Conservation (phyloP, 257 asterid genomes). For the Fraxinus cuspidata region DNA sequence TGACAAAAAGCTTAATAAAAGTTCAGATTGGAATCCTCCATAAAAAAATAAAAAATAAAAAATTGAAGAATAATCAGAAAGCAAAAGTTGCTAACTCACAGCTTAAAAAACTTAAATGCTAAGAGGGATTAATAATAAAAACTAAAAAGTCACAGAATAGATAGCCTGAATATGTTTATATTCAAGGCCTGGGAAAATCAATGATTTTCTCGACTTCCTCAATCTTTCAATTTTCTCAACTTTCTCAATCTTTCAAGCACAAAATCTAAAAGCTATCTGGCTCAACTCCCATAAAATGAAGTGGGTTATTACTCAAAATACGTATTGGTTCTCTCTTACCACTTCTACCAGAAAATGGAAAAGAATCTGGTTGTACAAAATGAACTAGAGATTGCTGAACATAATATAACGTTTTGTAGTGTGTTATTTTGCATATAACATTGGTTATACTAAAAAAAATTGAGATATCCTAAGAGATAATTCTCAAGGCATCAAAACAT, state of each 20-base stretch:
- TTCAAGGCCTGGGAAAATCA: background rate
- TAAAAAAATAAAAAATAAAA: background rate
- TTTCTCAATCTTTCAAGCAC: conserved; percentile 5
- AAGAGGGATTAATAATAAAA: background rate
- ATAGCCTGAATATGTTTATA: background rate
- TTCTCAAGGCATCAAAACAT: conserved; percentile 2
- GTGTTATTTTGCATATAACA: background rate
- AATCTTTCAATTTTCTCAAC: background rate
- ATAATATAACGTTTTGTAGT: background rate
- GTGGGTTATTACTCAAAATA: background rate
- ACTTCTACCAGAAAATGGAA: background rate
- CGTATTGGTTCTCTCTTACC: background rate
- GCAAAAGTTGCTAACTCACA: background rate
- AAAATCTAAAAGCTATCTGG: background rate
- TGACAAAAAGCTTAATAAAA: background rate
- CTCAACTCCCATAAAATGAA: background rate
- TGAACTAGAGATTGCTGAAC: background rate
- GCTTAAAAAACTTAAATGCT: background rate
- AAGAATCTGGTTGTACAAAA: background rate
- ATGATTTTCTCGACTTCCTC: background rate
- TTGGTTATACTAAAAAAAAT: background rate
- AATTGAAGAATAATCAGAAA: background rate
- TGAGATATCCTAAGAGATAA: background rate
- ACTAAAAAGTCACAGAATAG: background rate
- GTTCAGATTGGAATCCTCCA: background rate